phyloP scores from a whole-genome alignment of 2,329 filamentous ascomycete genomes.

The Aspergillus tubingensis region DNA sequence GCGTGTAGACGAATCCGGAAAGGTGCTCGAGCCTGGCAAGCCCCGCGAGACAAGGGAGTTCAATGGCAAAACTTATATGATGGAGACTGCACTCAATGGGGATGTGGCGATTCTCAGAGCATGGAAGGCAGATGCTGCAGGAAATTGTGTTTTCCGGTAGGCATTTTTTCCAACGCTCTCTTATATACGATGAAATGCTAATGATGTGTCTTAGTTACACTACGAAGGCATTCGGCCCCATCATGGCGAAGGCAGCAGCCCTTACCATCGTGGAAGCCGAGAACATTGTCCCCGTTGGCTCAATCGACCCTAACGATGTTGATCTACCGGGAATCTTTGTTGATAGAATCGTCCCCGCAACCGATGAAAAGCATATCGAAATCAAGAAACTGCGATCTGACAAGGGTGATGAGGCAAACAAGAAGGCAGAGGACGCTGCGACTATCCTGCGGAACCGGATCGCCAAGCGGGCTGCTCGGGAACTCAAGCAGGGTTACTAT shows the following conservation, averaged over 20 bases:
- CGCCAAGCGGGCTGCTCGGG: slow-evolving; percentile 73
- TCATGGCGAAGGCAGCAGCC: slow-evolving; percentile 80
- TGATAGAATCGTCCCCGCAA: slow-evolving; percentile 76
- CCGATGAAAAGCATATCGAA: slow-evolving; percentile 71
- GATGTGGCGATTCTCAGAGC: slow-evolving; percentile 78
- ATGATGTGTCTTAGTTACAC: slow-evolving; percentile 53
- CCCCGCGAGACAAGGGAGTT: slow-evolving; percentile 73
- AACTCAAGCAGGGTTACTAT: slow-evolving; percentile 64
- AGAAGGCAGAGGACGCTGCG: slow-evolving; percentile 35
- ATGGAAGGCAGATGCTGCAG: slow-evolving; percentile 73
- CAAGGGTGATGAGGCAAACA: slow-evolving; percentile 39
- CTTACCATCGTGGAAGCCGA: slow-evolving; percentile 83
- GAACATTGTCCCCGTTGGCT: slow-evolving; percentile 74
- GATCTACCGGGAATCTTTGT: slow-evolving; percentile 82
- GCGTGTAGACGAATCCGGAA: slow-evolving; percentile 79
- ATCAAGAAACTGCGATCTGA: slow-evolving; percentile 60
- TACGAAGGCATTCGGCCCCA: slow-evolving; percentile 71
- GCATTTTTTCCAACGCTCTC: slow-evolving; percentile 13
- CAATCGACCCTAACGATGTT: slow-evolving; percentile 71
- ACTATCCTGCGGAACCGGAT: slow-evolving; percentile 59
- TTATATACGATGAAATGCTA: slow-evolving; percentile 30
- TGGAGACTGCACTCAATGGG: slow-evolving; percentile 74
- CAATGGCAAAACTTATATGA: slow-evolving; percentile 69
- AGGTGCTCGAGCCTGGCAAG: slow-evolving; percentile 70
- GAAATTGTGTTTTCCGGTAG: slow-evolving; percentile 76